These are phyloP conservation scores for Yamagishiella unicocca DNA, from an alignment of 139 green algal genomes.

Conservation along the genomic window DNA sequence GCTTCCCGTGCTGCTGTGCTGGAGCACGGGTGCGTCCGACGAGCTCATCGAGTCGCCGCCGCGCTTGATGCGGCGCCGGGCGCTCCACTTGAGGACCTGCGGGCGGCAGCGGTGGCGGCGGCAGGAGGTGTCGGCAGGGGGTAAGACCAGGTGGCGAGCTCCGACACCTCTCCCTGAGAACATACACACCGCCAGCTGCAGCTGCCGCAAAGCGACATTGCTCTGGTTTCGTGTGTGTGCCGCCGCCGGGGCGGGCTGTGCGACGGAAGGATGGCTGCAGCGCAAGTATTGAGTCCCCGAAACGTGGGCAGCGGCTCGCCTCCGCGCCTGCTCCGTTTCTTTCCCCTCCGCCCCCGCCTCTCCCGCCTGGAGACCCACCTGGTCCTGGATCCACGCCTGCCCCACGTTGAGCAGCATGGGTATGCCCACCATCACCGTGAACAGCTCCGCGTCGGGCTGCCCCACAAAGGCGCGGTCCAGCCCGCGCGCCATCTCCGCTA, in stretches of 20 bases:
- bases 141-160: too few species aligned
- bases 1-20: neutral
- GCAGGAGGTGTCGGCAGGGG: too few species aligned
- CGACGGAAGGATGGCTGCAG: too few species aligned
- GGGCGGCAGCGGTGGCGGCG: too few species aligned
- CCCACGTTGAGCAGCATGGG: slow-evolving; percentile 61
- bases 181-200: too few species aligned
- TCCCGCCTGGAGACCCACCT: slow-evolving; percentile 27
- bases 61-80: slow-evolving; percentile 43
- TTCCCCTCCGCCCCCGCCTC: neutral
- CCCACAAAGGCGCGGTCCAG: slow-evolving; percentile 52
- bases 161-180: too few species aligned
- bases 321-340: too few species aligned
- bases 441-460: slow-evolving; percentile 46
- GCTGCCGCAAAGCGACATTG: too few species aligned
- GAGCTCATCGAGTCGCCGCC: slow-evolving; percentile 6
- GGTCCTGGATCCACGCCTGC: slow-evolving; percentile 66
- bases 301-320: too few species aligned
- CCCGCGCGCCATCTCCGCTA: neutral
- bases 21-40: neutral
- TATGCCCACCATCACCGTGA: slow-evolving; percentile 57
- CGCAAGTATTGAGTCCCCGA: too few species aligned
- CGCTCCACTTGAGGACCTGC: slow-evolving; percentile 44
- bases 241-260: too few species aligned
- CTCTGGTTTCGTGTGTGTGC: too few species aligned